Conservation (phyloP, 2,329 filamentous ascomycete species). For the Colletotrichum zoysiae region DNA sequence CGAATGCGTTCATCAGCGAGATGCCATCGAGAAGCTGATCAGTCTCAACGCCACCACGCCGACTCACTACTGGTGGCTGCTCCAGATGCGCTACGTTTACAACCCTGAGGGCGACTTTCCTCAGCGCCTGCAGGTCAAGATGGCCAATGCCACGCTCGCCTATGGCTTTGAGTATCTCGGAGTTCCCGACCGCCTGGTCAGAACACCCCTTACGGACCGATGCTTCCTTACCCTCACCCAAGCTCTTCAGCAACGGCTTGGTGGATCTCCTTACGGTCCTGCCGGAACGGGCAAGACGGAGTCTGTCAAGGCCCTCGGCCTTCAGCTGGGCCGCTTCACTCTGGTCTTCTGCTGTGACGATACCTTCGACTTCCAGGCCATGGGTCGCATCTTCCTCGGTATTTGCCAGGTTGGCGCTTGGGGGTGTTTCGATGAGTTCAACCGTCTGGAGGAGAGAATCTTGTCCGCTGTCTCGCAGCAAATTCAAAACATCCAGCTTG, state of each 20-base stretch:
- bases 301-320: conserved; percentile 96
- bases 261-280: conserved; percentile 96
- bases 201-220: conserved; percentile 95
- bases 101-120: conserved; percentile 82
- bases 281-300: conserved; percentile 99
- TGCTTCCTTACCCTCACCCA: conserved; percentile 99
- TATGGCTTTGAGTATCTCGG: conserved; percentile 99
- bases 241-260: conserved; percentile 92
- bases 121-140: conserved; percentile 88
- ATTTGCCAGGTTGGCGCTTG: conserved; percentile 99
- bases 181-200: conserved; percentile 94
- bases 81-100: conserved; percentile 98
- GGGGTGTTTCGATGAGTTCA: conserved; percentile 99
- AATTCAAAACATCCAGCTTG: conserved; percentile 98
- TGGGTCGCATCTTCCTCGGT: conserved; percentile 99
- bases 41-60: conserved; percentile 79
- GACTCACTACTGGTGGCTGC: conserved; percentile 89
- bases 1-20: conserved; percentile 97
- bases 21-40: conserved; percentile 89
- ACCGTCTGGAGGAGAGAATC: conserved; percentile 97
- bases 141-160: conserved; percentile 94
- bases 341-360: conserved; percentile 99
- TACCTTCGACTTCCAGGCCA: conserved; percentile 99
- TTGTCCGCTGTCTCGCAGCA: conserved; percentile 98
- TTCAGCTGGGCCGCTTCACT: conserved; percentile 96